Evolutionary conservation across 495 filamentous ascomycete genomes (phyloP).

Genomic region (Chaetomidium leptoderma): DNA sequence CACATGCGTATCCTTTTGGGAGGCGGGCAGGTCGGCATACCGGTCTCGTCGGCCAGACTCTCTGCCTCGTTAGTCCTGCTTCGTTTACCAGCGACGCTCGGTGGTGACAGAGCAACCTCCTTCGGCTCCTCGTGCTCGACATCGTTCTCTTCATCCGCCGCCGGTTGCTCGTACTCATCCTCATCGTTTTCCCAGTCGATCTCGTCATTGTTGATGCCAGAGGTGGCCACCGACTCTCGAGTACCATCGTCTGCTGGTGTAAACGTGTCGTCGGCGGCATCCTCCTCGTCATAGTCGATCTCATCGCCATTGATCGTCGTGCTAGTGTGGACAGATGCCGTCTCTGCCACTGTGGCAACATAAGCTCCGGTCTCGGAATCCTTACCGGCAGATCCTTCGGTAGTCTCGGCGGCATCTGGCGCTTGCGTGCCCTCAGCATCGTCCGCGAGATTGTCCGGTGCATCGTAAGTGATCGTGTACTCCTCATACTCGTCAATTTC

Average conservation of each 20-base stretch:
- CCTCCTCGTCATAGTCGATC: slow-evolving; percentile 46
- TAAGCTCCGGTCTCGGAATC: not conserved
- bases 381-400: slow-evolving; percentile 16
- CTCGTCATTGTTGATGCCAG: slow-evolving; percentile 30
- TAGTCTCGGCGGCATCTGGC: slow-evolving; percentile 4
- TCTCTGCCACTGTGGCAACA: slow-evolving; percentile 8
- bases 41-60: slow-evolving; percentile 36
- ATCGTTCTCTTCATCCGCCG: slow-evolving; percentile 22
- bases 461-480: slow-evolving; percentile 6
- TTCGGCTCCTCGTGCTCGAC: slow-evolving; percentile 27
- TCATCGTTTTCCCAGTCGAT: slow-evolving; percentile 46
- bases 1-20: not conserved
- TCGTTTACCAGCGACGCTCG: slow-evolving; percentile 27
- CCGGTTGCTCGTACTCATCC: slow-evolving; percentile 29
- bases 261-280: slow-evolving; percentile 20
- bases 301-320: slow-evolving; percentile 46
- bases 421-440: not conserved
- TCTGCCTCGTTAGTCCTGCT: slow-evolving; percentile 31
- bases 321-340: slow-evolving; percentile 32
- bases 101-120: slow-evolving; percentile 8
- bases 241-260: slow-evolving; percentile 9
- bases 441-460: not conserved
- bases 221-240: slow-evolving; percentile 9
- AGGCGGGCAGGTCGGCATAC: slow-evolving; percentile 29
- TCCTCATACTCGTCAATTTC: slow-evolving; percentile 13